Conservation (phyloP, 345 rosid species). For the Hevea brasiliensis region DNA sequence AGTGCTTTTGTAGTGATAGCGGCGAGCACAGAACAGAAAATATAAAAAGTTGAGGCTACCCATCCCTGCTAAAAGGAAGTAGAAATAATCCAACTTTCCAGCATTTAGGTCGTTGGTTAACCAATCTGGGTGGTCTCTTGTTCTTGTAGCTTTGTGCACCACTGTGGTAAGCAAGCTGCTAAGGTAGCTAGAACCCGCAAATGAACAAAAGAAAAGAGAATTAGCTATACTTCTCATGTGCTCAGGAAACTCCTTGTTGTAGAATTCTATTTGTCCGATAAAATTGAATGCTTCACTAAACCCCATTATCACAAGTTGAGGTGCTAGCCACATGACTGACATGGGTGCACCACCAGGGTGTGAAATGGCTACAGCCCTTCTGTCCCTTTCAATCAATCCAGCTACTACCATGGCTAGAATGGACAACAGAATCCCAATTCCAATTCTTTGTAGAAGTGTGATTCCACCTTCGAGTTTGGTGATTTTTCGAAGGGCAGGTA, state of each 20-base stretch:
- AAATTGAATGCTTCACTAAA: conserved; percentile 32
- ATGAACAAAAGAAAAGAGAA: conserved; percentile 24
- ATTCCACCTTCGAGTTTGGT: conserved; percentile 27
- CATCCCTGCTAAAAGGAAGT: conserved; percentile 35
- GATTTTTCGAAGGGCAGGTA: conserved; percentile 19
- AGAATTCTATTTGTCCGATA: conserved; percentile 42
- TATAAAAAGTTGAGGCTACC: conserved; percentile 26
- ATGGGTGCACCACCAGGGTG: conserved; percentile 22
- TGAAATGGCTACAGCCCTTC: conserved; percentile 25
- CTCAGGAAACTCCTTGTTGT: conserved; percentile 45
- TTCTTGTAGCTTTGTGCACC: conserved; percentile 23
- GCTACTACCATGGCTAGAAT: conserved; percentile 23
- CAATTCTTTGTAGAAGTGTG: conserved; percentile 30
- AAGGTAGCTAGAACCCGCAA: conserved; percentile 23
- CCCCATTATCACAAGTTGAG: conserved; percentile 37
- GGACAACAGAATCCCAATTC: conserved; percentile 24
- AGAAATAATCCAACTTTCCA: conserved; percentile 40
- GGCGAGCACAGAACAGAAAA: conserved; percentile 28
- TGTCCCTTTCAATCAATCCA: conserved; percentile 30
- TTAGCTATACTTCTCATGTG: conserved; percentile 41
- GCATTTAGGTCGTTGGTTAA: conserved; percentile 32
- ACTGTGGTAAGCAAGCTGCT: conserved; percentile 14
- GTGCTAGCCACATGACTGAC: conserved; percentile 42
- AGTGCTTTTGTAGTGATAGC: conserved; percentile 28
- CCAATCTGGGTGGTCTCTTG: conserved; percentile 20